Percentiles rank a stretch among this genome's conserved stretches.
Conservation (phyloP, 169 alveolate species). For the Cyclospora cayetanensis region DNA sequence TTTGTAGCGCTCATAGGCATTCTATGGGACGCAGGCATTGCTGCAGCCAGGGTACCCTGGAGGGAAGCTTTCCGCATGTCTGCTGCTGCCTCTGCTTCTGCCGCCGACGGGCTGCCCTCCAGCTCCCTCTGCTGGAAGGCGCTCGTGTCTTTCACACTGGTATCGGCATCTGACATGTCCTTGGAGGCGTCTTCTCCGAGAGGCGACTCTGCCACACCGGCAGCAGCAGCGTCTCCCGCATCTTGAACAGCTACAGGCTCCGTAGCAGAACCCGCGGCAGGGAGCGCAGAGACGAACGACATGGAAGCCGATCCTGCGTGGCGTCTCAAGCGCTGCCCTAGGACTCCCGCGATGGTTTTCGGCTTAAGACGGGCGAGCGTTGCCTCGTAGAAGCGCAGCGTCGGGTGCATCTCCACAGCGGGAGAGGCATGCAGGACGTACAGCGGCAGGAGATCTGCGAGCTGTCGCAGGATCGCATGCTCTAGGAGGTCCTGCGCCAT, state of each 20-base stretch:
- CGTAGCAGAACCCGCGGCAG: background rate
- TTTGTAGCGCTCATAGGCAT: too few relatives aligned
- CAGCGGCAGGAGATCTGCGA: constrained; percentile 61
- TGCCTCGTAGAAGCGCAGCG: constrained; percentile 40
- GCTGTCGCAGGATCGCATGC: constrained; percentile 65
- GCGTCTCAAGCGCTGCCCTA: constrained; percentile 19
- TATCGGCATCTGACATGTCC: background rate
- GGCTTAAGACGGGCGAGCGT: constrained; percentile 48
- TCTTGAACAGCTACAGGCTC: background rate
- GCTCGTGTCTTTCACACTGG: background rate
- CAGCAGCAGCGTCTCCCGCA: background rate
- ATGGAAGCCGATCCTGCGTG: background rate
- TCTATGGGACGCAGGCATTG: too few relatives aligned
- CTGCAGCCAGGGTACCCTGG: too few relatives aligned
- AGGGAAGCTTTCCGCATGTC: background rate
- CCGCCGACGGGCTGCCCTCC: background rate
- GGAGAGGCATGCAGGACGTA: constrained; percentile 35
- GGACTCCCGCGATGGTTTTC: constrained; percentile 43
- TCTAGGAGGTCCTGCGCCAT: constrained; percentile 48
- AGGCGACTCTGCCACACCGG: background rate
- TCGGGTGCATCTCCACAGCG: constrained; percentile 23
- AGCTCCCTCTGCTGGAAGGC: too few relatives aligned
- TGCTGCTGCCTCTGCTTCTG: constrained; percentile 1
- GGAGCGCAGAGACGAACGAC: background rate
- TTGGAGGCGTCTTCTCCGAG: background rate